Evolutionary conservation across 2,329 filamentous ascomycete species (phyloP).

Genomic region (Magnaporthales sp.): DNA sequence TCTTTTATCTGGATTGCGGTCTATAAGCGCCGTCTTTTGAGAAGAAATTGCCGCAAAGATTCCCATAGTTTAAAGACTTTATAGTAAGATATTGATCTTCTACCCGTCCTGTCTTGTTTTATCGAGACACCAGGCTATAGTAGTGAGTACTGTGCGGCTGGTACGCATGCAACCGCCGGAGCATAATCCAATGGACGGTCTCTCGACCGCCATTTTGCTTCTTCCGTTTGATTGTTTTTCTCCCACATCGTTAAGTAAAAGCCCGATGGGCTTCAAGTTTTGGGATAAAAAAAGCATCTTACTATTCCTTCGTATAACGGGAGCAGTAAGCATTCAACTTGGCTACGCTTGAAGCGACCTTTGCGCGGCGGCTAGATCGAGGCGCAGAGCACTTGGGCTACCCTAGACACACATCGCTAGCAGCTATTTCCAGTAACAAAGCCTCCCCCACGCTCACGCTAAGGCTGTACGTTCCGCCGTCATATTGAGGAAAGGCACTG

Average conservation of each 20-base stretch:
- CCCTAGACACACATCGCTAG: neutral
- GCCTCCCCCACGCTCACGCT: neutral
- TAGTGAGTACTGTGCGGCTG: neutral
- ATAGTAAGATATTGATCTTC: neutral
- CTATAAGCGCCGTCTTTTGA: neutral
- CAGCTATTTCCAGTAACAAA: neutral
- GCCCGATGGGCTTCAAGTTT: neutral
- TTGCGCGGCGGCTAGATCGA: neutral
- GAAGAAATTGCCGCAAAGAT: neutral
- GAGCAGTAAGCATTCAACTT: neutral
- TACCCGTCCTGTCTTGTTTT: neutral
- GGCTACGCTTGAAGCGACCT: neutral
- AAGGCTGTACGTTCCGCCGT: neutral
- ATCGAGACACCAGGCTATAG: neutral
- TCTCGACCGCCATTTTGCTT: neutral
- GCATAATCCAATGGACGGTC: neutral
- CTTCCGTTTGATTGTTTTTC: neutral
- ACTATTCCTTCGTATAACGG: neutral
- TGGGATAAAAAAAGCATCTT: neutral
- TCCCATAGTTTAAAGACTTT: neutral
- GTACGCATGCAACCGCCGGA: neutral
- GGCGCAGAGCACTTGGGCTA: neutral
- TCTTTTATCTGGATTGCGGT: neutral
- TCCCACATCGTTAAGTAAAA: neutral
- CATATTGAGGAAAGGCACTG: neutral